Percentiles rank a stretch among this genome's conserved stretches.
These are phyloP conservation scores for Fraxinus excelsior DNA, from an alignment of 257 asterid species.

Conservation along the genomic window DNA sequence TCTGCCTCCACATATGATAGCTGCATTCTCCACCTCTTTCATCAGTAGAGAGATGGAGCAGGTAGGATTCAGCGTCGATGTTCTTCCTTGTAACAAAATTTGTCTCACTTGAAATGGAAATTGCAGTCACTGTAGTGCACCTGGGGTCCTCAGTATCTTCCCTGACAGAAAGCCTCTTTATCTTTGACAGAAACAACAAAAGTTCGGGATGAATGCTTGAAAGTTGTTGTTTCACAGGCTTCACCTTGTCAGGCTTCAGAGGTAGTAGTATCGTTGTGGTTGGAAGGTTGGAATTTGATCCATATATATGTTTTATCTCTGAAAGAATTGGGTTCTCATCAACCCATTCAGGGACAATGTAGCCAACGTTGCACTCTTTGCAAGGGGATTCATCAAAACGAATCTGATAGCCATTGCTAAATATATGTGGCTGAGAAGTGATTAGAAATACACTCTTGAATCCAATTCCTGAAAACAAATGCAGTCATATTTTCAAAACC, in stretches of 20 bases:
- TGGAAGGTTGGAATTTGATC: constrained; percentile 25
- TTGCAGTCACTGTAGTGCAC: constrained; percentile 27
- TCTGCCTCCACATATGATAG: constrained; percentile 41
- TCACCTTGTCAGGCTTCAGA: constrained; percentile 43
- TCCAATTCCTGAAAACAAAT: constrained; percentile 36
- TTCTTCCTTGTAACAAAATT: constrained; percentile 35
- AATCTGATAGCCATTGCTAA: constrained; percentile 43
- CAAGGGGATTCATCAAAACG: constrained; percentile 43
- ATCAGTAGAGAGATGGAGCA: constrained; percentile 36
- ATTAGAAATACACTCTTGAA: constrained; percentile 48
- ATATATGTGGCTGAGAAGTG: constrained; percentile 40
- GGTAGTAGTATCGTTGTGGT: constrained; percentile 39
- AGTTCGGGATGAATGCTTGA: constrained; percentile 42
- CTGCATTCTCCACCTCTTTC: constrained; percentile 37
- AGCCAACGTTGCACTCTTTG: constrained; percentile 33
- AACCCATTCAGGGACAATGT: constrained; percentile 42
- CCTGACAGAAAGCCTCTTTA: constrained; percentile 35
- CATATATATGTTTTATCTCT: constrained; percentile 25
- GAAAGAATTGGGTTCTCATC: constrained; percentile 33
- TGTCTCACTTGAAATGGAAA: constrained; percentile 38
- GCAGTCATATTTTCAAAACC: neutral
- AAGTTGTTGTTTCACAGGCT: constrained; percentile 38
- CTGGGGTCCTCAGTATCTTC: constrained; percentile 35
- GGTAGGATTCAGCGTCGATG: constrained; percentile 38
- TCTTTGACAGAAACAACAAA: constrained; percentile 41